A percentile compares a stretch with the other conserved stretches of the same genome.
phyloP scores from a whole-genome alignment of 208 protist genomes.

The Wallacemonas collosoma region DNA sequence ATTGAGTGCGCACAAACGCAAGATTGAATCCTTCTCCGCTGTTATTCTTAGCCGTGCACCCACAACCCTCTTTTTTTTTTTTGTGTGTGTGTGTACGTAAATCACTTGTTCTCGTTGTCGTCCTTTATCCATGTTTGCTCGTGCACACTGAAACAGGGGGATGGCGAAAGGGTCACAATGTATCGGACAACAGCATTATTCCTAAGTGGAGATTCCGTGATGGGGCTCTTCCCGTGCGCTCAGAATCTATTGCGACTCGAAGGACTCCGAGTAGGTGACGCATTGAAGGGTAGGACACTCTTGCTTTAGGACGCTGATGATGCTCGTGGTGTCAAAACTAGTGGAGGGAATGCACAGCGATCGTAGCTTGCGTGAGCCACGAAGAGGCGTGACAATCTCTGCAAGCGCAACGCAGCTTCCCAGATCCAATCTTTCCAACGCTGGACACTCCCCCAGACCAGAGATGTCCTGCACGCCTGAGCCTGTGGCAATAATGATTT shows the following conservation, averaged over 20 bases:
- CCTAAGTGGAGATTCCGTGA: too few relatives aligned
- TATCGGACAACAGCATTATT: too few relatives aligned
- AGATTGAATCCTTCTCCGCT: too few relatives aligned
- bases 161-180: too few relatives aligned
- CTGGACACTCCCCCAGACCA: conserved; percentile 2
- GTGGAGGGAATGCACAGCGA: conserved; percentile 3
- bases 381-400: background rate
- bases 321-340: background rate
- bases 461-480: conserved; percentile 5
- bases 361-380: conserved; percentile 5
- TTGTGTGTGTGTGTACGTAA: too few relatives aligned
- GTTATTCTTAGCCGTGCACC: too few relatives aligned
- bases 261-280: conserved; percentile 7
- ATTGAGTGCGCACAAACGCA: too few relatives aligned
- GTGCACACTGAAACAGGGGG: too few relatives aligned
- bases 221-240: background rate
- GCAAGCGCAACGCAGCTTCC: background rate
- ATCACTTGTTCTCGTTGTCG: too few relatives aligned
- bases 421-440: background rate
- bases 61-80: too few relatives aligned
- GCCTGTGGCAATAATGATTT: conserved; percentile 1
- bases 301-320: background rate
- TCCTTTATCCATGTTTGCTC: too few relatives aligned
- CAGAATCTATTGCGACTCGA: background rate
- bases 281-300: background rate